phyloP scores from a whole-genome alignment of 371 early-diverging fungal genomes.

The Mortierella sp. region DNA sequence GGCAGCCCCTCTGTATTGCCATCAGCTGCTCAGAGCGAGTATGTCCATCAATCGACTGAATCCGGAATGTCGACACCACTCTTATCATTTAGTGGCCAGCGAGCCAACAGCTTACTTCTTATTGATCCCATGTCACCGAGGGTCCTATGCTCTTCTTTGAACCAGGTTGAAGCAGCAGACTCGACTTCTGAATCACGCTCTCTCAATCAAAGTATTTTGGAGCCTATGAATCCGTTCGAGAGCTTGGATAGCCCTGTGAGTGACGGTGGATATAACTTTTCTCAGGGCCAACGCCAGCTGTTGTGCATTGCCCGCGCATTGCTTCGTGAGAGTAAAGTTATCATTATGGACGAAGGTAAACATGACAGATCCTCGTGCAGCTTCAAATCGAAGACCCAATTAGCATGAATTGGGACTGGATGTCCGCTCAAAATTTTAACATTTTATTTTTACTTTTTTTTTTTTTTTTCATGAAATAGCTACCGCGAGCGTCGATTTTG shows the following conservation, averaged over 20 bases:
- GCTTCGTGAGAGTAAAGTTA: conserved; percentile 68
- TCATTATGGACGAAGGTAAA: conserved; percentile 75
- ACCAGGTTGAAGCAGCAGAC: conserved; percentile 11
- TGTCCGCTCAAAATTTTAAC: background rate
- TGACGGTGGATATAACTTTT: conserved; percentile 82
- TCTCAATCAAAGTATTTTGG: background rate
- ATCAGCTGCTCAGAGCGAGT: conserved; percentile 4
- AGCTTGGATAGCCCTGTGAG: conserved; percentile 70
- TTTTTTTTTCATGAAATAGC: conserved; percentile 58
- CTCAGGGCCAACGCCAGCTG: conserved; percentile 88
- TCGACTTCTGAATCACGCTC: background rate
- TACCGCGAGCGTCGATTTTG: conserved; percentile 82
- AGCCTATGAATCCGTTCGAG: conserved; percentile 60
- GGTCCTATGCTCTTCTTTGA: conserved; percentile 30
- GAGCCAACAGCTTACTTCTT: conserved; percentile 10
- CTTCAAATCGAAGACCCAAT: background rate
- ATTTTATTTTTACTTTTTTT: background rate
- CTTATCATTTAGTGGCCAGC: background rate
- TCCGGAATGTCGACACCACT: conserved; percentile 13
- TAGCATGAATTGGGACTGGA: background rate
- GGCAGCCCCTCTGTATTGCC: conserved; percentile 1
- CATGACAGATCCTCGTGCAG: background rate
- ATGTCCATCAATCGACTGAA: conserved; percentile 5
- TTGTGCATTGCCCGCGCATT: conserved; percentile 86
- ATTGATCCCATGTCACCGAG: conserved; percentile 34